Evolutionary conservation across 2,329 filamentous ascomycete species (phyloP).

Genomic region (Mycosphaerella sp.): DNA sequence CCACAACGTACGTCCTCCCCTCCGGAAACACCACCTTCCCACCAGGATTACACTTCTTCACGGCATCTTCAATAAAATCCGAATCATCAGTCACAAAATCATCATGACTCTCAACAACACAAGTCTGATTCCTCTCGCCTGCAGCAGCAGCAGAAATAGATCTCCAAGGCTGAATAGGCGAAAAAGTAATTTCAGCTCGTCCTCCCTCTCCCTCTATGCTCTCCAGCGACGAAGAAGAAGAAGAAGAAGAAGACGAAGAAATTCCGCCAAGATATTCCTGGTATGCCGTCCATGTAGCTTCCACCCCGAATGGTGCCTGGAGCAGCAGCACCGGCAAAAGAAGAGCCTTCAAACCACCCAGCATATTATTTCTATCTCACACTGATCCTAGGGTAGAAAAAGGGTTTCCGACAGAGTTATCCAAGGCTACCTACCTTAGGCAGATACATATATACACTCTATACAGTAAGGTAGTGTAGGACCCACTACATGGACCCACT

Average conservation of each 20-base stretch:
- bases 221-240: slow-evolving; percentile 17
- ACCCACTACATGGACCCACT: too few relatives aligned
- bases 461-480: too few relatives aligned
- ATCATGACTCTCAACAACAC: slow-evolving; percentile 36
- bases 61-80: slow-evolving; percentile 47
- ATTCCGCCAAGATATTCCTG: slow-evolving; percentile 23
- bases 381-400: too few relatives aligned
- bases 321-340: slow-evolving; percentile 11
- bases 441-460: too few relatives aligned
- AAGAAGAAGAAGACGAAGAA: slow-evolving; percentile 12
- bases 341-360: too few relatives aligned
- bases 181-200: slow-evolving; percentile 30
- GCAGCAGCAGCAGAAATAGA: not conserved
- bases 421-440: too few relatives aligned
- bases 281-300: slow-evolving; percentile 29
- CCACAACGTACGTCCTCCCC: slow-evolving; percentile 55
- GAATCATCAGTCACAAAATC: slow-evolving; percentile 46
- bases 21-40: slow-evolving; percentile 55
- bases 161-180: slow-evolving; percentile 32
- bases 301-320: slow-evolving; percentile 10
- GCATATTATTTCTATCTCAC: not conserved
- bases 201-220: slow-evolving; percentile 25
- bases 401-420: too few relatives aligned
- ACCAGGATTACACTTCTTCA: slow-evolving; percentile 57
- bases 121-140: slow-evolving; percentile 35